A percentile compares a stretch with the other conserved stretches of the same genome.
Evolutionary conservation across 805 yeast genomes (phyloP).

Genomic region (Blastobotrys chiropterorum): DNA sequence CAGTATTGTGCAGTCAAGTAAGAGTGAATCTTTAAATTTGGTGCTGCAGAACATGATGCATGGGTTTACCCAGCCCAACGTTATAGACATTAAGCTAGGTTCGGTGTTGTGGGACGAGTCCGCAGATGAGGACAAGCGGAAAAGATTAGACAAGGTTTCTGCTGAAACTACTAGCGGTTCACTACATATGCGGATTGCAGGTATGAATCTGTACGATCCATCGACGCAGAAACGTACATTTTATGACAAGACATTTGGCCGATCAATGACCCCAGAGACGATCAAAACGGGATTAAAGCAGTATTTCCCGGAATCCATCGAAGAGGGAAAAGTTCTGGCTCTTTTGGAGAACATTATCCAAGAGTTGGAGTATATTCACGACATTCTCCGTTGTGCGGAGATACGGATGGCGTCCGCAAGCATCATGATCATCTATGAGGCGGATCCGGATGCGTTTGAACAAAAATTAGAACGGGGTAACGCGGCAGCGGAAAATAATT

Average conservation of each 20-base stretch:
- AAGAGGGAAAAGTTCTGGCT: conserved; percentile 23
- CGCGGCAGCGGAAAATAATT: conserved; percentile 27
- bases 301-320: conserved; percentile 31
- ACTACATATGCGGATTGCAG: conserved; percentile 74
- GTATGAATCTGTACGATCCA: conserved; percentile 59
- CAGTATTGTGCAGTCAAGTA: conserved; percentile 1
- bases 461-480: conserved; percentile 29
- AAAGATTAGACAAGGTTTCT: conserved; percentile 59
- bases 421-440: conserved; percentile 67
- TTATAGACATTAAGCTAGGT: conserved; percentile 84
- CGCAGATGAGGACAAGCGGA: conserved; percentile 53
- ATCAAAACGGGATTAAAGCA: conserved; percentile 38
- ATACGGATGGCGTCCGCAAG: conserved; percentile 66
- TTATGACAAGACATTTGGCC: conserved; percentile 68
- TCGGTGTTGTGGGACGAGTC: conserved; percentile 53
- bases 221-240: conserved; percentile 35
- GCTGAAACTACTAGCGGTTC: conserved; percentile 73
- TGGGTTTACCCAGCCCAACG: conserved; percentile 59
- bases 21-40: conserved; percentile 29
- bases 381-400: conserved; percentile 57
- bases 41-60: conserved; percentile 66
- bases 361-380: conserved; percentile 61
- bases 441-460: conserved; percentile 52
- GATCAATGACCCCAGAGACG: conserved; percentile 43
- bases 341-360: conserved; percentile 39